Evolutionary conservation across 192 early-diverging fungal species (phyloP).

Genomic region (Coemansia guatemalensis): DNA sequence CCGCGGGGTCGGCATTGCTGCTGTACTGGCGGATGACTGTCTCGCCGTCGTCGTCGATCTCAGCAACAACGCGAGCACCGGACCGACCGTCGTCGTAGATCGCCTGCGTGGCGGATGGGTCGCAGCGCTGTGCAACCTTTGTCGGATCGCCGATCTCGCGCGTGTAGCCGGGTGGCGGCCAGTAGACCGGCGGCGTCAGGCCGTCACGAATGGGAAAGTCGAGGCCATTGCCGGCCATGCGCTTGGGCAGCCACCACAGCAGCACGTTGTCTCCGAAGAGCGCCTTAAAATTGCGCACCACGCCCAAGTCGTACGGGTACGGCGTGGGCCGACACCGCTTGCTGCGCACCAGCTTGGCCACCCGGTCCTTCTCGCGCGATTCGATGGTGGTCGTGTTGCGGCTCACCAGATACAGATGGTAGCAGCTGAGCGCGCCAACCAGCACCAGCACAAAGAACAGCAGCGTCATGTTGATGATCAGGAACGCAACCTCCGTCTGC

Average conservation of each 20-base stretch:
- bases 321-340: constrained; percentile 61
- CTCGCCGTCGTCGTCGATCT: constrained; percentile 54
- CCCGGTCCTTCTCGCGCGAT: constrained; percentile 51
- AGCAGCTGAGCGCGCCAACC: constrained; percentile 48
- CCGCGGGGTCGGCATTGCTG: constrained; percentile 29
- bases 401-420: constrained; percentile 48
- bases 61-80: constrained; percentile 33
- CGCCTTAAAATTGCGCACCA: constrained; percentile 66
- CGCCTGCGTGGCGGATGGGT: constrained; percentile 9
- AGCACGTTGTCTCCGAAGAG: constrained; percentile 70
- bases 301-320: constrained; percentile 85
- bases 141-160: constrained; percentile 26
- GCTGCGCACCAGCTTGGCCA: constrained; percentile 36
- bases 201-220: constrained; percentile 60
- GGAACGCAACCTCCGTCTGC: constrained; percentile 64
- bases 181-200: constrained; percentile 52
- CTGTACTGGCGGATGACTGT: constrained; percentile 47
- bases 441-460: constrained; percentile 43
- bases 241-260: constrained; percentile 78
- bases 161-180: constrained; percentile 75
- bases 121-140: constrained; percentile 26
- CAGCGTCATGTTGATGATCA: constrained; percentile 74
- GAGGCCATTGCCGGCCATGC: constrained; percentile 64
- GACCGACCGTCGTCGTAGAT: constrained; percentile 14
- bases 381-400: constrained; percentile 56